Percentiles rank a stretch among this genome's conserved stretches.
Conservation (phyloP, 2,329 filamentous ascomycete genomes). For the Botrytis galanthina region DNA sequence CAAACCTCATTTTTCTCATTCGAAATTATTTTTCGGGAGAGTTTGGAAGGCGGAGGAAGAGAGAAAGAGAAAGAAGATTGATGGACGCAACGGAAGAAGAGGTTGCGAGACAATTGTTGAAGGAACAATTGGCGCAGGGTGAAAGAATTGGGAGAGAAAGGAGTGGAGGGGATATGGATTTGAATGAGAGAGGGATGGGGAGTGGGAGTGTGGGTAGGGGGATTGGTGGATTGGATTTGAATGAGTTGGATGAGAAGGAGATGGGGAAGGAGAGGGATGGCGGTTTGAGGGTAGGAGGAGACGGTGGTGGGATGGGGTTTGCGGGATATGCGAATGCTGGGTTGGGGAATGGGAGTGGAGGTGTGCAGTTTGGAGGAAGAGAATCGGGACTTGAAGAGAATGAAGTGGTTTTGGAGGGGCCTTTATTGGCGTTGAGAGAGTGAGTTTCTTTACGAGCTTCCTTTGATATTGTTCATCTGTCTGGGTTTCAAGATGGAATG, state of each 20-base stretch:
- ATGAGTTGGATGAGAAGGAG: background rate
- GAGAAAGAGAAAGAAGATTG: background rate
- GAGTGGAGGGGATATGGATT: background rate
- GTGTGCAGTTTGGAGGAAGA: background rate
- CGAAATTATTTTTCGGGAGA: too few species aligned
- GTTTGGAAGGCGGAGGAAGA: background rate
- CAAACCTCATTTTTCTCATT: background rate
- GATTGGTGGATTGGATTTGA: background rate
- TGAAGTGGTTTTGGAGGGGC: slow-evolving; percentile 13
- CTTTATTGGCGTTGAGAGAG: slow-evolving; percentile 5
- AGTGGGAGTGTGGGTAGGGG: background rate
- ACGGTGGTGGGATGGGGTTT: background rate
- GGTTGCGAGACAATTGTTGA: background rate
- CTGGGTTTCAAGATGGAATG: background rate
- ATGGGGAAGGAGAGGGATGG: background rate
- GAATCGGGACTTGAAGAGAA: background rate
- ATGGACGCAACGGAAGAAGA: background rate
- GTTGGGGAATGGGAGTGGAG: background rate
- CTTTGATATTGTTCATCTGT: background rate
- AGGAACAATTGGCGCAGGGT: background rate
- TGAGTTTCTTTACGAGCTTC: background rate
- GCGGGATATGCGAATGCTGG: background rate
- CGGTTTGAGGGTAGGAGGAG: background rate
- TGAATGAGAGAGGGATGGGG: background rate
- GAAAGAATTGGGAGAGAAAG: background rate